A percentile compares a stretch with the other conserved stretches of the same genome.
Conservation (phyloP, 768 basidiomycete genomes). For the Tulasnella sp. region DNA sequence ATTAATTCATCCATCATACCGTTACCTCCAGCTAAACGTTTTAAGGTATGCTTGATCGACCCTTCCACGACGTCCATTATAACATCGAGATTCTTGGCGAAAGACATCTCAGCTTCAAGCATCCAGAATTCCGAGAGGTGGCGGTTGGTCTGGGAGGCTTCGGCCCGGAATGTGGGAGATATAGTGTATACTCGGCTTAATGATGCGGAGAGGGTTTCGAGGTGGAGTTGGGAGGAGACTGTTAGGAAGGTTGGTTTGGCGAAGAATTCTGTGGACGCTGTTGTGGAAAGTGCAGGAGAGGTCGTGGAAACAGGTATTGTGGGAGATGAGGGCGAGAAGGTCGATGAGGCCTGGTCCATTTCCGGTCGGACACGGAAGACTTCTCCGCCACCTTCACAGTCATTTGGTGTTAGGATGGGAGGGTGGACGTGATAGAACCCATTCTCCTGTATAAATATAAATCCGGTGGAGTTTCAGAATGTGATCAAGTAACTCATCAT, state of each 20-base stretch:
- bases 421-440: slow-evolving; percentile 73
- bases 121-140: slow-evolving; percentile 99
- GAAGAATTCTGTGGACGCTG: slow-evolving; percentile 51
- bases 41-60: slow-evolving; percentile 36
- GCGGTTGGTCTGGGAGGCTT: slow-evolving; percentile 75
- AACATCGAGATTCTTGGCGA: slow-evolving; percentile 37
- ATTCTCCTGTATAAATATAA: slow-evolving; percentile 41
- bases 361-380: slow-evolving; percentile 51
- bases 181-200: slow-evolving; percentile 83
- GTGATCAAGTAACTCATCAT: not conserved
- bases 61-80: slow-evolving; percentile 50
- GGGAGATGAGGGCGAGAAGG: not conserved
- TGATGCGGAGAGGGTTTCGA: slow-evolving; percentile 74
- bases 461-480: too few species aligned
- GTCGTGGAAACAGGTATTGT: slow-evolving; percentile 12
- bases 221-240: slow-evolving; percentile 91
- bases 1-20: slow-evolving; percentile 14
- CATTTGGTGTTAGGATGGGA: slow-evolving; percentile 80
- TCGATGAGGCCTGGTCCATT: not conserved
- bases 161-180: slow-evolving; percentile 89
- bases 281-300: slow-evolving; percentile 15
- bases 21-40: slow-evolving; percentile 15
- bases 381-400: slow-evolving; percentile 95
- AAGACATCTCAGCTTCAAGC: slow-evolving; percentile 92
- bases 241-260: slow-evolving; percentile 70